A percentile compares a stretch with the other conserved stretches of the same genome.
Evolutionary conservation across 352 stramenopile genomes (phyloP).

Genomic region (Globisporangium iwayamae): DNA sequence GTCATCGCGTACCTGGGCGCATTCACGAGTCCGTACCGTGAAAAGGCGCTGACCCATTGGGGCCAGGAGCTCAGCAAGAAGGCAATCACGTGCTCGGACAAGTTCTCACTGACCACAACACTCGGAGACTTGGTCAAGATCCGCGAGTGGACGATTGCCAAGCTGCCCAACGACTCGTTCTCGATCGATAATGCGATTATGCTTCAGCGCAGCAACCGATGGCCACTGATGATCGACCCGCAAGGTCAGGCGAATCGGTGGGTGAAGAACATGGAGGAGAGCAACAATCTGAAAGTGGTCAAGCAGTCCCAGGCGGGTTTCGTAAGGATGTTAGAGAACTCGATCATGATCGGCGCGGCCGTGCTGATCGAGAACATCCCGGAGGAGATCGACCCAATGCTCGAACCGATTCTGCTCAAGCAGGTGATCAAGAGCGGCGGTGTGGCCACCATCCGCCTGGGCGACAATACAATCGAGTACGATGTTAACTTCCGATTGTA

Average conservation of each 20-base stretch:
- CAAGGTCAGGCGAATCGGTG: conserved; percentile 94
- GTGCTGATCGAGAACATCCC: conserved; percentile 94
- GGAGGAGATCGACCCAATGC: conserved; percentile 92
- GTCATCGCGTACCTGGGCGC: conserved; percentile 93
- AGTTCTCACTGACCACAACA: conserved; percentile 80
- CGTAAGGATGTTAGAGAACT: conserved; percentile 94
- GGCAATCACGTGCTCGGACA: conserved; percentile 77
- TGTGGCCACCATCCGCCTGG: conserved; percentile 88
- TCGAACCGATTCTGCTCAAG: conserved; percentile 93
- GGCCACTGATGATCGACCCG: conserved; percentile 96
- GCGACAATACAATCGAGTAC: conserved; percentile 94
- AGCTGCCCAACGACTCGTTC: conserved; percentile 94
- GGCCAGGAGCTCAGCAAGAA: conserved; percentile 51
- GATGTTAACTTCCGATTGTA: conserved; percentile 92
- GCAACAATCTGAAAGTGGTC: conserved; percentile 90
- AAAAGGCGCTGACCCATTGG: conserved; percentile 88
- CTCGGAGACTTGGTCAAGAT: conserved; percentile 92
- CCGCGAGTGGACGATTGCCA: conserved; percentile 92
- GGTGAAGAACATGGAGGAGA: conserved; percentile 94
- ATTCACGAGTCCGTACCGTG: conserved; percentile 91
- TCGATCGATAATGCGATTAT: conserved; percentile 96
- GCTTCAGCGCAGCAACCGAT: conserved; percentile 88
- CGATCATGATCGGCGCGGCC: conserved; percentile 91
- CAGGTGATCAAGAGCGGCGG: conserved; percentile 90
- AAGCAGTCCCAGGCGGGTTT: conserved; percentile 93